Base-by-base conservation (phyloP, 2,329 filamentous ascomycete species). In the Apiospora rasikravindrae region DNA sequence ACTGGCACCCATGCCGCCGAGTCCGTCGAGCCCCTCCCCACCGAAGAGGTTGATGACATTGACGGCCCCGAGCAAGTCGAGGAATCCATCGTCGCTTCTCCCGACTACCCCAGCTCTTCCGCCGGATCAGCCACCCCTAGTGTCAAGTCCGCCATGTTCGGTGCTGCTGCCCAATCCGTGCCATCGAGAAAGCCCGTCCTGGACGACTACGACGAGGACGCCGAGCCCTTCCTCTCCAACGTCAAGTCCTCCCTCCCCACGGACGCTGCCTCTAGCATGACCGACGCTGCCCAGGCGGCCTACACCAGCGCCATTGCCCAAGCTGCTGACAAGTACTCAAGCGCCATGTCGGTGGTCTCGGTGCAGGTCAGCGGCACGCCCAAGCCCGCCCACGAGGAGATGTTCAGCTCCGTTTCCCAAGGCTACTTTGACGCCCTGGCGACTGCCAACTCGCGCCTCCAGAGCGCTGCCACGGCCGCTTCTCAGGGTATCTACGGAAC, bases 291-390 rank as follows among this genome's bases (percentile, higher is more conserved):
- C 5, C 84, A 87, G 73, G 86, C 87, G 8, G 89, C 88, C 10
- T 95, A 94, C 80, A 88, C 87, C 11, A 87, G 88, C 33, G 93
- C 93, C 26, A 81, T 93, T 13, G 88, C 88, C 61, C 84, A 87
- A 53, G 93, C 93, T 4, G 89, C 90, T n/a, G 86, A 89, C 53
- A 90, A 92, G 70, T 94, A 93, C 76, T 87, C 88, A 0, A 89
- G 89, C 29, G 93, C 92, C 13, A 89, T 91, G 77, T 92, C 92
- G 0, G 86, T 89, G 37, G 85, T 93, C 1, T 94, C 92, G 1
- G 88, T 86, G 4, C 88, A 93, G 77, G 87, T 94, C 51, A 90
- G 89, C 40, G 92, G 92, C 44, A 90, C 90, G 0, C 89, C 92
- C 1, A 89, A 92, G 77, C 92, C 93, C 10, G 87, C 89, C 4